Conservation (phyloP, 257 asterid species). For the Penstemon barbatus region DNA sequence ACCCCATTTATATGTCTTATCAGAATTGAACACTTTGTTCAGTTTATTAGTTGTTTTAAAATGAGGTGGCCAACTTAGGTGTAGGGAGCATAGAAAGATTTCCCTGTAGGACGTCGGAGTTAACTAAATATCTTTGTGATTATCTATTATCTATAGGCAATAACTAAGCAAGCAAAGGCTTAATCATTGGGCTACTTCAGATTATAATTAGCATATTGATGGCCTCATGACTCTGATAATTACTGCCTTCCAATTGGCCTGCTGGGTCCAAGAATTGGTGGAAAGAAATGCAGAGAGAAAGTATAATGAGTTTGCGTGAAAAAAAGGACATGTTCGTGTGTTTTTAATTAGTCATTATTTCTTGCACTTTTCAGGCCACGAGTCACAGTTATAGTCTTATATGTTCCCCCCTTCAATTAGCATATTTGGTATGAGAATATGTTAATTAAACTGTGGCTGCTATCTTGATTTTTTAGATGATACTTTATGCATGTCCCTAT, state of each 20-base stretch:
- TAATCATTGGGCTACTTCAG: neutral
- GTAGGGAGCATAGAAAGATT: too few relatives aligned
- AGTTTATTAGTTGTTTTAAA: neutral
- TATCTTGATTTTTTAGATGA: too few relatives aligned
- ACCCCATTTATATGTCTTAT: too few relatives aligned
- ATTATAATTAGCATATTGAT: neutral
- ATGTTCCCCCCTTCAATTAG: too few relatives aligned
- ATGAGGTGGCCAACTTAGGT: neutral
- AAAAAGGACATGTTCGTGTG: too few relatives aligned
- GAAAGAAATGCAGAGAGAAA: neutral
- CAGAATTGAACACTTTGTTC: neutral
- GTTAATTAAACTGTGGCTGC: too few relatives aligned
- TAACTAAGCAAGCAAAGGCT: neutral
- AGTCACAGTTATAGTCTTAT: too few relatives aligned
- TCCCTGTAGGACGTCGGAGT: neutral
- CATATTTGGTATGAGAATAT: too few relatives aligned
- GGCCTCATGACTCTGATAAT: neutral
- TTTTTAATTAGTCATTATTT: too few relatives aligned
- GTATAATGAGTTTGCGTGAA: neutral
- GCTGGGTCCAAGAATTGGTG: neutral
- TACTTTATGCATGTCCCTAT: too few relatives aligned
- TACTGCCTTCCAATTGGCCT: neutral
- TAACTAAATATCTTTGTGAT: neutral
- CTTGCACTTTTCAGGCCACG: too few relatives aligned
- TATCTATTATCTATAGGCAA: neutral